phyloP scores from a whole-genome alignment of 2,329 filamentous ascomycete genomes.

The Didymellaceae sp. region DNA sequence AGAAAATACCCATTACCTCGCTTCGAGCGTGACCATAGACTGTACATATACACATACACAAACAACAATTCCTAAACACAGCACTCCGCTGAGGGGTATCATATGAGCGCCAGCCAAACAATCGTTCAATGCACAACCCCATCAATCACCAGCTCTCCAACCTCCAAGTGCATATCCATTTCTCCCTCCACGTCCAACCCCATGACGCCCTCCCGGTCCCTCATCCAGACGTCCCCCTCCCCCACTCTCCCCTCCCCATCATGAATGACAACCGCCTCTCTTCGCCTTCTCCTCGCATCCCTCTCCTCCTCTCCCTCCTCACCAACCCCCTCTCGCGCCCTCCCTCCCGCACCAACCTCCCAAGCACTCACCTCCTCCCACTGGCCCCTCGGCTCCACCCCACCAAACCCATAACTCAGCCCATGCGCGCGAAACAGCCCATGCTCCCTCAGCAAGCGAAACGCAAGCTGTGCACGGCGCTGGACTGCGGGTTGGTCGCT shows the following conservation, averaged over 20 bases:
- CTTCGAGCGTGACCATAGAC: slow-evolving; percentile 4
- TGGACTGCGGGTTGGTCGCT: slow-evolving; percentile 26
- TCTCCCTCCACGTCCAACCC: slow-evolving; percentile 15
- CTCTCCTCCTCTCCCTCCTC: slow-evolving; percentile 65
- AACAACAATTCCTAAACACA: not conserved
- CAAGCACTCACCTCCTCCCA: slow-evolving; percentile 1
- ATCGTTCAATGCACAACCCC: slow-evolving; percentile 11
- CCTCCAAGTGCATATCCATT: slow-evolving; percentile 8
- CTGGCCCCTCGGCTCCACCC: slow-evolving; percentile 3
- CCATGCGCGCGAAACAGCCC: slow-evolving; percentile 10
- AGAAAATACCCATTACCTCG: slow-evolving; percentile 16
- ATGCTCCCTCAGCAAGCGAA: slow-evolving; percentile 37
- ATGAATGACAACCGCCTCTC: slow-evolving; percentile 90
- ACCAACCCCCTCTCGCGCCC: slow-evolving; percentile 55
- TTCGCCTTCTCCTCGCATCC: slow-evolving; percentile 73
- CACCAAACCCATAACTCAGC: not conserved
- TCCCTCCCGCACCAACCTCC: slow-evolving; percentile 52
- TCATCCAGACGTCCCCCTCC: slow-evolving; percentile 79
- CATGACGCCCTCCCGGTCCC: slow-evolving; percentile 28
- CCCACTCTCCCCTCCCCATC: slow-evolving; percentile 79
- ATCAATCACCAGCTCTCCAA: slow-evolving; percentile 13
- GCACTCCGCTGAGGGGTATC: slow-evolving; percentile 11
- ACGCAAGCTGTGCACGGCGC: slow-evolving; percentile 33
- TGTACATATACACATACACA: slow-evolving; percentile 9
- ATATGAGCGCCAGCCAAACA: not conserved